Conservation (phyloP, 805 yeast species). For the Metschnikowia colocasiae region DNA sequence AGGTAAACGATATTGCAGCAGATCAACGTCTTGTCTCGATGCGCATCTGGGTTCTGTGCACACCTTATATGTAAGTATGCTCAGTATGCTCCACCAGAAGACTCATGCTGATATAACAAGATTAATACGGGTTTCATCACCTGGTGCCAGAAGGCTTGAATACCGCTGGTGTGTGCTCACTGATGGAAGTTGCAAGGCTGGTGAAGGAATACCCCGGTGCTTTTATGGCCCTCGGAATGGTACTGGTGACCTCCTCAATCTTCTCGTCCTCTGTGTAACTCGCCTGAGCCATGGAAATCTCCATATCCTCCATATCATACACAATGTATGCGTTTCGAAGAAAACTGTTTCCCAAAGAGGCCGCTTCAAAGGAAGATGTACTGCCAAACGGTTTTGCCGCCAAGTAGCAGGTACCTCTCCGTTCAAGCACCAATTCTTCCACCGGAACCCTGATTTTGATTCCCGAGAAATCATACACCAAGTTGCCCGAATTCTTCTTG, state of each 20-base stretch:
- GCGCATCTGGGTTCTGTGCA: too few species aligned
- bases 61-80: too few species aligned
- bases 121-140: too few species aligned
- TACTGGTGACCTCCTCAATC: not conserved
- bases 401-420: not conserved
- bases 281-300: conserved; percentile 36
- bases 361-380: not conserved
- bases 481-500: not conserved
- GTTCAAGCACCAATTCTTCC: not conserved
- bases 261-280: not conserved
- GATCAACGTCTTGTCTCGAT: too few species aligned
- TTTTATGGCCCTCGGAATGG: not conserved
- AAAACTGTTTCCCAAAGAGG: conserved; percentile 56
- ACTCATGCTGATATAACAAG: too few species aligned
- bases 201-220: not conserved
- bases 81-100: too few species aligned
- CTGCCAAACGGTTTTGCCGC: too few species aligned
- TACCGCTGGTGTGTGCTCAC: too few species aligned
- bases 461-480: not conserved
- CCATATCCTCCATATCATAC: conserved; percentile 53
- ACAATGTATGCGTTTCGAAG: conserved; percentile 61
- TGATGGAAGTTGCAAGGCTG: too few species aligned
- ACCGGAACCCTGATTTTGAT: not conserved
- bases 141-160: too few species aligned
- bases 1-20: too few species aligned